A percentile compares a stretch with the other conserved stretches of the same genome.
Conservation (phyloP, 192 early-diverging fungal genomes). For the Coemansia sp. region DNA sequence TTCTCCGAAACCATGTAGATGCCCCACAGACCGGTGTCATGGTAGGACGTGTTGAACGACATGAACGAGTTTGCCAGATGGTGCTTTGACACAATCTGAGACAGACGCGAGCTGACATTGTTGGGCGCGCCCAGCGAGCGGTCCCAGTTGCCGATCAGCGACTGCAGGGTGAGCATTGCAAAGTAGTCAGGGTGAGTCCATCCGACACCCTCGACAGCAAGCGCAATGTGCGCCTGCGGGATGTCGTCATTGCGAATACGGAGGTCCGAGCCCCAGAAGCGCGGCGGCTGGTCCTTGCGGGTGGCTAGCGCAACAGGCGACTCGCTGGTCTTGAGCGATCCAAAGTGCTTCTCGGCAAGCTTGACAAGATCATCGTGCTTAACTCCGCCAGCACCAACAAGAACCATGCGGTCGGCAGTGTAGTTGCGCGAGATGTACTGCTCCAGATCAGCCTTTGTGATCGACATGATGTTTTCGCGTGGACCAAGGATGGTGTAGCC, state of each 20-base stretch:
- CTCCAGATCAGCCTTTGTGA: conserved; percentile 81
- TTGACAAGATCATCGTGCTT: conserved; percentile 91
- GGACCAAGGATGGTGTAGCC: conserved; percentile 95
- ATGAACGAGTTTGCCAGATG: conserved; percentile 97
- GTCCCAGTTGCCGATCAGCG: conserved; percentile 97
- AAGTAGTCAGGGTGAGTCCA: conserved; percentile 97
- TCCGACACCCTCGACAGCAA: conserved; percentile 94
- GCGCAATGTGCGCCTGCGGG: conserved; percentile 92
- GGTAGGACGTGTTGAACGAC: conserved; percentile 99
- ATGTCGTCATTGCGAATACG: conserved; percentile 86
- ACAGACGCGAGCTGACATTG: conserved; percentile 84
- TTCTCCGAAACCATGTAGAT: conserved; percentile 91
- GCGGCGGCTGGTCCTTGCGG: conserved; percentile 57
- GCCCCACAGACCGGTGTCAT: conserved; percentile 96
- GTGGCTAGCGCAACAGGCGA: conserved; percentile 57
- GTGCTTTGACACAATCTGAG: conserved; percentile 77
- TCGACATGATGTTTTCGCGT: conserved; percentile 87
- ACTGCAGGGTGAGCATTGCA: conserved; percentile 91
- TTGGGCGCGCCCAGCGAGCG: conserved; percentile 86
- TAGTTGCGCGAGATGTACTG: conserved; percentile 94
- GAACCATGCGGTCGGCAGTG: conserved; percentile 95
- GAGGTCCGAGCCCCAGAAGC: conserved; percentile 89
- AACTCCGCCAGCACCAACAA: conserved; percentile 90
- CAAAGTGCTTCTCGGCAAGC: conserved; percentile 93
- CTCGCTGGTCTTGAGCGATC: conserved; percentile 64